These are phyloP conservation scores for Jamesozyma spencerorum DNA, from an alignment of 805 yeast species.

Conservation along the genomic window DNA sequence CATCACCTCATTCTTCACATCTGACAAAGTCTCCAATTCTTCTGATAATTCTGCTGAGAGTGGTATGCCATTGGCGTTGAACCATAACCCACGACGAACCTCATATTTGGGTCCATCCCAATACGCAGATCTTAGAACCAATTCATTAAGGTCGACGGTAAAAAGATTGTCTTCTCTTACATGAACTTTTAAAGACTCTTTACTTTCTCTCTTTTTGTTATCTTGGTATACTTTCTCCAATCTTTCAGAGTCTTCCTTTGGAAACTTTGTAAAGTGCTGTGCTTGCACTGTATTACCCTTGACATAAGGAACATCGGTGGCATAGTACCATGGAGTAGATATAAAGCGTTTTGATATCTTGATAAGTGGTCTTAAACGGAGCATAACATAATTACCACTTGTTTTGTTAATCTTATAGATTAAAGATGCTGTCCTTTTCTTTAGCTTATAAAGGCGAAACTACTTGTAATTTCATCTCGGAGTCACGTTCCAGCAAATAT, in stretches of 20 bases:
- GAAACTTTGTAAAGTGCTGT: conserved; percentile 57
- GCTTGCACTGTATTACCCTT: conserved; percentile 30
- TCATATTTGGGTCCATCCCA: conserved; percentile 87
- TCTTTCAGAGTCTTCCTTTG: conserved; percentile 48
- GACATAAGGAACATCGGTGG: conserved; percentile 54
- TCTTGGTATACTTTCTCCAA: conserved; percentile 43
- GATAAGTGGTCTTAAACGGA: neutral
- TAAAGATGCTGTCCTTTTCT: neutral
- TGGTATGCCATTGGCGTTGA: conserved; percentile 48
- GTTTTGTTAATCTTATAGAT: neutral
- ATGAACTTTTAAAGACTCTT: conserved; percentile 30
- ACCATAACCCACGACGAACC: conserved; percentile 83
- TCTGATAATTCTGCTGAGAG: conserved; percentile 40
- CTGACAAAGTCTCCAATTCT: conserved; percentile 41
- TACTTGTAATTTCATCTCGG: too few relatives aligned
- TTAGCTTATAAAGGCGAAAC: too few relatives aligned
- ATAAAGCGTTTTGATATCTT: neutral
- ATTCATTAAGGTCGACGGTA: conserved; percentile 51
- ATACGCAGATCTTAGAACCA: conserved; percentile 57
- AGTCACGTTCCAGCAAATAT: too few relatives aligned
- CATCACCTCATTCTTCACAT: conserved; percentile 1
- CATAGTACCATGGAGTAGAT: conserved; percentile 57
- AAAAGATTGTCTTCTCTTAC: conserved; percentile 80
- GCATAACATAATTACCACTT: neutral
- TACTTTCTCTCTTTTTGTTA: conserved; percentile 3